Evolutionary conservation across 352 stramenopile genomes (phyloP), one percentile per base, ranked within the genome.

Genomic region (Globisporangium lucens): DNA sequence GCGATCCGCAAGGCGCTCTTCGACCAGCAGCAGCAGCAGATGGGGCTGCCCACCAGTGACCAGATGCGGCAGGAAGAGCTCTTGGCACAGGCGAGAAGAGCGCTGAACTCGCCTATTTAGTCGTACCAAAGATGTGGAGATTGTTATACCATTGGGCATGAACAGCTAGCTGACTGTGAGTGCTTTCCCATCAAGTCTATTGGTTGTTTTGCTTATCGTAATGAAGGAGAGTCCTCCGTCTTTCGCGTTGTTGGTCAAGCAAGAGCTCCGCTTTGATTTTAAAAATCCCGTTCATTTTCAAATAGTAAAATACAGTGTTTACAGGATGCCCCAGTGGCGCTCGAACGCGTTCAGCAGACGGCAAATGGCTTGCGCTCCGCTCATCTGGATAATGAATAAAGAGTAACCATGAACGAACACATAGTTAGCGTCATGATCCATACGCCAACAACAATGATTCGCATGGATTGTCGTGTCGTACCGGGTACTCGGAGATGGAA

Each of bases 1-100:
- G 99, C 98, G 9, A 98, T 99, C 53, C 97, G 99, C 72, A 99
- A 99, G 73, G 99, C 99, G 84, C 98, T 99, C 61, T 94, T 93
- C 63, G 87, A 97, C 64, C 90, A 98, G 75, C 82, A 91, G 47
- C 97, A 99, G 75, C 97, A 98, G 72, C 94, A 97, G 9, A 73
- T 94, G 66, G 93, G 95, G 8, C 74, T 90, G 22, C 87, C 96
- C n/a, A 98, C 95, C 2, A 90, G 88, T 41, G 98, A 99, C 52
- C 94, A 98, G 65, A 70, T 97, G 73, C 71, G 77, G 15, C 98
- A 98, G 70, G 78, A 98, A 70, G 83, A 98, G 47, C 90, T 99
- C 29, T 70, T 99, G 41, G 82, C 98, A 52, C 93, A 97, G 58
- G 98, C 98, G 36, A 98, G 98, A 74, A 76, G 63, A 17, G 61